These are phyloP conservation scores for Talaromyces rugulosus DNA, from an alignment of 2,329 filamentous ascomycete species.

Conservation along the genomic window DNA sequence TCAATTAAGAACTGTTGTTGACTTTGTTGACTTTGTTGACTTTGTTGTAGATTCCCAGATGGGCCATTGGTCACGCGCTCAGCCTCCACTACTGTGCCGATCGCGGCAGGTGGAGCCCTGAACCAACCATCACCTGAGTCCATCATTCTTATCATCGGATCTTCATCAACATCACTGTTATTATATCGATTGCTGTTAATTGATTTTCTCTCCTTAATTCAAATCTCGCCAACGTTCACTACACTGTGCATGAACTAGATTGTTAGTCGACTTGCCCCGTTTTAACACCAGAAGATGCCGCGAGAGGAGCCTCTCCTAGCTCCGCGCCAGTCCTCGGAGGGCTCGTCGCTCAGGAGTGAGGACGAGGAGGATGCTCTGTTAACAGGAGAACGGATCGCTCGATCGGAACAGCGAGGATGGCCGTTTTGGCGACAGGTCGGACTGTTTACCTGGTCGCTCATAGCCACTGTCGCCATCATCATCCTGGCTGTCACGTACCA, in stretches of 20 bases:
- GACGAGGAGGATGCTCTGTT: constrained; percentile 62
- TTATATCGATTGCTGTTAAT: background rate
- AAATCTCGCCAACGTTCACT: background rate
- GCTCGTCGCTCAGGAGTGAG: constrained; percentile 51
- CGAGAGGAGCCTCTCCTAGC: constrained; percentile 52
- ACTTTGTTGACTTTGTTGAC: background rate
- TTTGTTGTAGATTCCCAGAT: background rate
- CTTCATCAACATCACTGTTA: background rate
- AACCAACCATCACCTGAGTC: background rate
- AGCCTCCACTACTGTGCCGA: background rate
- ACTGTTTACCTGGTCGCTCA: constrained; percentile 75
- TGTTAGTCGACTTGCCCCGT: background rate
- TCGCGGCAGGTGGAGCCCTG: background rate
- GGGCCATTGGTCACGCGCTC: background rate
- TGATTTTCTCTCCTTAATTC: background rate
- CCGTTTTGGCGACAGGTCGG: constrained; percentile 68
- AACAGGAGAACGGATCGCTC: constrained; percentile 47
- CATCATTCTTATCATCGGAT: background rate
- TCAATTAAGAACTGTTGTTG: background rate
- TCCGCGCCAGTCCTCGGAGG: constrained; percentile 53
- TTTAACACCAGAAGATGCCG: constrained; percentile 21
- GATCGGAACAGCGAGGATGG: constrained; percentile 39
- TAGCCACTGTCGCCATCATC: constrained; percentile 75
- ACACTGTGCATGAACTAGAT: background rate
- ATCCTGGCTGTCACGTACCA: constrained; percentile 79